These are phyloP conservation scores for Gynandropsis gynandra DNA, from an alignment of 345 rosid species.

Conservation along the genomic window DNA sequence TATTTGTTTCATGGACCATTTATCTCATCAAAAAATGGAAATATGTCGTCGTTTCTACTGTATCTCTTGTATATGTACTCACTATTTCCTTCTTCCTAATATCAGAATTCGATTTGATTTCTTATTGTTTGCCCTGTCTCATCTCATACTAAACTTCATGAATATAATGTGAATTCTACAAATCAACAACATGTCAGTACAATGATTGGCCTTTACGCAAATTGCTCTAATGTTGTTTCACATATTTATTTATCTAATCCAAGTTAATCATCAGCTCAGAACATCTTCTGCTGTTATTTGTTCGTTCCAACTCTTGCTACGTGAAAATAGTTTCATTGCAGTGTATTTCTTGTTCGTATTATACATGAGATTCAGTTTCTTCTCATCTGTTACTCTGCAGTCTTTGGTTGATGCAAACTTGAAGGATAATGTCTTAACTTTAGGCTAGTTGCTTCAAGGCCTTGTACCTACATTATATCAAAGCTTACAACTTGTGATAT, in stretches of 20 bases:
- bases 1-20: slow-evolving; percentile 12
- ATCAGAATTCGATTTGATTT: too few relatives aligned
- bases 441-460: too few relatives aligned
- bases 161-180: slow-evolving; percentile 10
- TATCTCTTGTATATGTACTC: slow-evolving; percentile 12
- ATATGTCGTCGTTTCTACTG: slow-evolving; percentile 17
- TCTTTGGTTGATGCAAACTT: too few relatives aligned
- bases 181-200: not conserved
- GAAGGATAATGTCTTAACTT: too few relatives aligned
- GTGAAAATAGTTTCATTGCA: too few relatives aligned
- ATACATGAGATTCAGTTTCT: too few relatives aligned
- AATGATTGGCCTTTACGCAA: slow-evolving; percentile 6
- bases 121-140: not conserved
- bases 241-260: not conserved
- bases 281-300: not conserved
- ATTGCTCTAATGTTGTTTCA: not conserved
- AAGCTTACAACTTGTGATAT: too few relatives aligned
- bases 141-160: not conserved
- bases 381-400: too few relatives aligned
- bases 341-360: too few relatives aligned
- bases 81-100: not conserved
- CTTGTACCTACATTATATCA: too few relatives aligned
- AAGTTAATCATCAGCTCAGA: slow-evolving; percentile 14
- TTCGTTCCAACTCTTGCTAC: too few relatives aligned
- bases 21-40: slow-evolving; percentile 23